These are phyloP conservation scores for Spathaspora gorwiae DNA, from an alignment of 805 yeast species.

Conservation along the genomic window DNA sequence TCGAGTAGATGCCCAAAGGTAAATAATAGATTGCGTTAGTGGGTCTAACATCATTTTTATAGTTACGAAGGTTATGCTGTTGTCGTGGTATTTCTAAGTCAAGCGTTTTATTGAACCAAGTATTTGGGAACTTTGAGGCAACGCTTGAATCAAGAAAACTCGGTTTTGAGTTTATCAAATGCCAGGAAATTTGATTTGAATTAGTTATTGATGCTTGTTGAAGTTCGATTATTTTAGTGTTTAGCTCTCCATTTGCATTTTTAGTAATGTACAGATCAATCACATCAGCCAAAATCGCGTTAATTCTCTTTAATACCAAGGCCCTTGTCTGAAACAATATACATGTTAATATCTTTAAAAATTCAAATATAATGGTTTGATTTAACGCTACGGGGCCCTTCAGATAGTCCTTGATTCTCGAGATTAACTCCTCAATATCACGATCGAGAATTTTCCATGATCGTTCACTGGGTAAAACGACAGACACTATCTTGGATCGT, in stretches of 20 bases:
- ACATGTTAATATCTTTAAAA: constrained; percentile 19
- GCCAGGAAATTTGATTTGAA: constrained; percentile 15
- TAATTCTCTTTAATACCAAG: constrained; percentile 27
- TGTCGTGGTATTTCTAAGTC: constrained; percentile 9
- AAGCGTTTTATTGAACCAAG: constrained; percentile 22
- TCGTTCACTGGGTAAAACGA: constrained; percentile 25
- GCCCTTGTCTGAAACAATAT: constrained; percentile 26
- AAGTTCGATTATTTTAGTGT: constrained; percentile 21
- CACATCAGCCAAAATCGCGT: constrained; percentile 17
- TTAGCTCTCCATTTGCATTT: constrained; percentile 12
- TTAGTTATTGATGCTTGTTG: constrained; percentile 24
- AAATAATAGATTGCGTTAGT: constrained; percentile 23
- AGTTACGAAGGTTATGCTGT: constrained; percentile 7
- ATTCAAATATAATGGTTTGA: constrained; percentile 7
- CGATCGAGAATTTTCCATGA: constrained; percentile 23
- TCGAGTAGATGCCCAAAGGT: constrained; percentile 35
- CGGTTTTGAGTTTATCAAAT: constrained; percentile 25
- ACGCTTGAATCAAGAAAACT: constrained; percentile 21
- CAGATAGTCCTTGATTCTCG: constrained; percentile 7
- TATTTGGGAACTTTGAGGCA: constrained; percentile 25
- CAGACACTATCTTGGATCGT: constrained; percentile 20
- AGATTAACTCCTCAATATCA: constrained; percentile 18
- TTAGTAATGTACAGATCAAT: constrained; percentile 18
- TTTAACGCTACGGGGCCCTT: not conserved
- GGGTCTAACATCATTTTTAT: constrained; percentile 16